Evolutionary conservation across 2,329 filamentous ascomycete species (phyloP).

Genomic region (Cytospora mali): DNA sequence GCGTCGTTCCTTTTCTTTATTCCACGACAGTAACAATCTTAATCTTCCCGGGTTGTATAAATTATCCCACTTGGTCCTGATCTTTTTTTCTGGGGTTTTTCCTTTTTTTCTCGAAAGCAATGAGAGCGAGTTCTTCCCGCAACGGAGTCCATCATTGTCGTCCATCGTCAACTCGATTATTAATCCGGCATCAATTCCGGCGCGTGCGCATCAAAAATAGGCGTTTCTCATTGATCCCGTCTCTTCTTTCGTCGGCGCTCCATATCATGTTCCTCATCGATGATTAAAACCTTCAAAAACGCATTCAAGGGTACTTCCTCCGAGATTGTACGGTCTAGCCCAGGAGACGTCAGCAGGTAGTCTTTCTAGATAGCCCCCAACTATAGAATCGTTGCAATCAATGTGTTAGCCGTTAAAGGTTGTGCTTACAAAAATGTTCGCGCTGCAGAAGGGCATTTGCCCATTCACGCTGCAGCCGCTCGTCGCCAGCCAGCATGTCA

Average conservation of each 20-base stretch:
- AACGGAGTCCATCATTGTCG: no score
- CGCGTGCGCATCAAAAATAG: no score
- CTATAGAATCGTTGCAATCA: not conserved
- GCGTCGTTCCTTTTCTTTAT: not conserved
- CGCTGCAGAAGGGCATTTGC: slow-evolving; percentile 7
- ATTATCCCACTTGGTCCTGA: not conserved
- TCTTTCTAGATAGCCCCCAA: not conserved
- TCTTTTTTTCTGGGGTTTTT: no score
- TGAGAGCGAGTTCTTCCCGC: not conserved
- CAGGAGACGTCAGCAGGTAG: not conserved
- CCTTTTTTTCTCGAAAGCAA: not conserved
- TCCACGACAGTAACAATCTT: not conserved
- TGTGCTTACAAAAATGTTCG: slow-evolving; percentile 19
- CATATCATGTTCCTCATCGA: slow-evolving; percentile 7
- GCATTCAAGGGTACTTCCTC: not conserved
- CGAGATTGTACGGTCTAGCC: not conserved
- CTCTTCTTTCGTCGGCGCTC: slow-evolving; percentile 1
- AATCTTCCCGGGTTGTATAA: not conserved
- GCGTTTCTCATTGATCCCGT: not conserved
- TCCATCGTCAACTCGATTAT: not conserved
- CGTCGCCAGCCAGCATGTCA: slow-evolving; percentile 26
- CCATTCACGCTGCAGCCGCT: slow-evolving; percentile 13
- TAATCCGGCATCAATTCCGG: not conserved
- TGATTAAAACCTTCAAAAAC: not conserved
- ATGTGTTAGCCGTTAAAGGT: not conserved